Base-by-base conservation (phyloP, 2,329 filamentous ascomycete species). In the Colletotrichum spinosum region DNA sequence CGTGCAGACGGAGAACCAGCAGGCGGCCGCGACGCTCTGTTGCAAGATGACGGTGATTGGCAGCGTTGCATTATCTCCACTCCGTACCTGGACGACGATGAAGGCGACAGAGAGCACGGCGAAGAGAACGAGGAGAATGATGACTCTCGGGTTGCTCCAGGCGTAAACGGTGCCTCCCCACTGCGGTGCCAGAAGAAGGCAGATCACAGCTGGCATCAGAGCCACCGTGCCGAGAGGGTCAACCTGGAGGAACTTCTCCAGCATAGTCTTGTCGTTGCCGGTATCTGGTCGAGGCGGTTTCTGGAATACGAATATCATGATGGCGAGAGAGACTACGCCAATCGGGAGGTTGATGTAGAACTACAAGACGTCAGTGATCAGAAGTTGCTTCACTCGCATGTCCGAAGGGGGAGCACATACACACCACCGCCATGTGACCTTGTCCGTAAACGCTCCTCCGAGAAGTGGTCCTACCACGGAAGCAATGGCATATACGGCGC, bases 121-220 rank as follows among this genome's bases (percentile, higher is more conserved):
- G 5, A 75, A 73, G 0, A 76, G 60, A 62, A 78, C 71, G 25
- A 79, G 70, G 6, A 79, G 73, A 6, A 62, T 73, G 34, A 79
- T 74, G 48, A 79, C 72, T 33, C 72, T 73, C 2, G 64, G 70
- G 15, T 71, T 65, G 17, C 52, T 70, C 78, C 78, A 80, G 0
- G 71, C 39, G 48, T 77, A 77, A 7, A 67, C 70, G 6, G 69
- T 72, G 7, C 76, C 78, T 49, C 78, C 78, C 80, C 79, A 83
- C 58, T 83, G 79, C 10, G 84, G 72, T 5, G 81, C 81, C 5
- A 84, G 70, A 1, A 83, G 68, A 6, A 83, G 76, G 65, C 79
- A 83, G 48, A 82, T 70, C 6, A 70, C 52, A 8, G 59, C 69
- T 1, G 68, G 69, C 25, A 72, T 55, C 25, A 73, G 64, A 4